Evolutionary conservation across 148 eudicot genomes (phyloP).

Genomic region (Rhododendron molle): DNA sequence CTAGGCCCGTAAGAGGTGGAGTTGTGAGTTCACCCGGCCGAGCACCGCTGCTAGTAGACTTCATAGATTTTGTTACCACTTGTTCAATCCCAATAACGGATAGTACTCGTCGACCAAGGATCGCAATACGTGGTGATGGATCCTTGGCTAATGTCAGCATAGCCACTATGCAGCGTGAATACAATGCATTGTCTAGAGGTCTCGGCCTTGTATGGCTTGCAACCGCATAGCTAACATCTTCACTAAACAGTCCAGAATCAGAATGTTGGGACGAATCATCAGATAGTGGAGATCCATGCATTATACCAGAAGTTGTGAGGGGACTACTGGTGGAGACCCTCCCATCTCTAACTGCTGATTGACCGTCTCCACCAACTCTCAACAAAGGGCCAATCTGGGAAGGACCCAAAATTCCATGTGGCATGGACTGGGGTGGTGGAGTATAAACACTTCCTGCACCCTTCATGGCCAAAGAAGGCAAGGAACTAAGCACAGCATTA

Average conservation of each 20-base stretch:
- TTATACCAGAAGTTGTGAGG: conserved; percentile 61
- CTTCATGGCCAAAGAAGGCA: conserved; percentile 57
- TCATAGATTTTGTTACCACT: conserved; percentile 65
- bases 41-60: conserved; percentile 39
- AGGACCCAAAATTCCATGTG: conserved; percentile 53
- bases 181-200: conserved; percentile 62
- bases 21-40: conserved; percentile 51
- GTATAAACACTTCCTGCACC: conserved; percentile 60
- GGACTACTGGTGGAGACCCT: conserved; percentile 84
- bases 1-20: conserved; percentile 64
- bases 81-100: conserved; percentile 86
- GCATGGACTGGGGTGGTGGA: conserved; percentile 53
- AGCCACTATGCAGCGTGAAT: conserved; percentile 65
- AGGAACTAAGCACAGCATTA: conserved; percentile 55
- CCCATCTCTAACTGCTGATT: conserved; percentile 59
- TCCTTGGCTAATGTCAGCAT: conserved; percentile 90
- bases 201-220: conserved; percentile 58
- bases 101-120: conserved; percentile 74
- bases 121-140: conserved; percentile 83
- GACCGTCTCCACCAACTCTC: conserved; percentile 61
- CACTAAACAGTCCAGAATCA: conserved; percentile 70
- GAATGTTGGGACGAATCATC: conserved; percentile 93
- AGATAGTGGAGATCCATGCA: conserved; percentile 92
- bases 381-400: conserved; percentile 67
- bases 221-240: conserved; percentile 52